Evolutionary conservation across 164 flowering plant genomes (phyloP).

Genomic region (Berberis thunbergii): DNA sequence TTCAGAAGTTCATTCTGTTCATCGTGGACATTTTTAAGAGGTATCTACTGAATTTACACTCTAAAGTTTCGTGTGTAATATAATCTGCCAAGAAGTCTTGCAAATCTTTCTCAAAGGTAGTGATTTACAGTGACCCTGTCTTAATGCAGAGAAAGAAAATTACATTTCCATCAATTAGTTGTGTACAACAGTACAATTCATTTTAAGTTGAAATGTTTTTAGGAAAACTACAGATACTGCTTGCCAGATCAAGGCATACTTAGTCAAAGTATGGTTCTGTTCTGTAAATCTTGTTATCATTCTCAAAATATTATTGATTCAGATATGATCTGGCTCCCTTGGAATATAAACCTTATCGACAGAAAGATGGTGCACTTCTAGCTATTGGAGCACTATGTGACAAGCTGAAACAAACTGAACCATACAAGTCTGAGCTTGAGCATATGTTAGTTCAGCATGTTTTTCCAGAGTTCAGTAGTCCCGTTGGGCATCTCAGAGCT

Average conservation of each 20-base stretch:
- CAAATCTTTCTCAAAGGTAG: no score
- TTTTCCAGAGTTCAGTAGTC: slow-evolving; percentile 91
- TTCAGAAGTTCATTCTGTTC: slow-evolving; percentile 83
- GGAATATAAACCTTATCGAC: slow-evolving; percentile 75
- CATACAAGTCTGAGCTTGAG: slow-evolving; percentile 94
- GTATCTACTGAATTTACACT: slow-evolving; percentile 14
- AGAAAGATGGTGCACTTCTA: slow-evolving; percentile 98
- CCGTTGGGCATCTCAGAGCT: slow-evolving; percentile 94
- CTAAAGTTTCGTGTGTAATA: background rate
- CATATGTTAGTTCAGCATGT: slow-evolving; percentile 95
- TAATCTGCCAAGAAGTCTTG: no score
- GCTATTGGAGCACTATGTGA: slow-evolving; percentile 97
- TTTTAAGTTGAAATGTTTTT: no score
- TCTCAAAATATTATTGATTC: background rate
- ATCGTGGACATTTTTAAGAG: slow-evolving; percentile 85
- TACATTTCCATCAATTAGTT: no score
- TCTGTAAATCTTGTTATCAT: no score
- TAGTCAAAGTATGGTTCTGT: background rate
- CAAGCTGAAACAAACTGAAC: slow-evolving; percentile 85
- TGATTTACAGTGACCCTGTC: no score
- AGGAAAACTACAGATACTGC: no score
- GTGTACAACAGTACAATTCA: no score
- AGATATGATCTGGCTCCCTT: slow-evolving; percentile 73
- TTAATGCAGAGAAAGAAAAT: no score
- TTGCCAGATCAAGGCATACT: no score